Evolutionary conservation across 1,139 yeast species (phyloP).

Genomic region (Arxiozyma bovina): DNA sequence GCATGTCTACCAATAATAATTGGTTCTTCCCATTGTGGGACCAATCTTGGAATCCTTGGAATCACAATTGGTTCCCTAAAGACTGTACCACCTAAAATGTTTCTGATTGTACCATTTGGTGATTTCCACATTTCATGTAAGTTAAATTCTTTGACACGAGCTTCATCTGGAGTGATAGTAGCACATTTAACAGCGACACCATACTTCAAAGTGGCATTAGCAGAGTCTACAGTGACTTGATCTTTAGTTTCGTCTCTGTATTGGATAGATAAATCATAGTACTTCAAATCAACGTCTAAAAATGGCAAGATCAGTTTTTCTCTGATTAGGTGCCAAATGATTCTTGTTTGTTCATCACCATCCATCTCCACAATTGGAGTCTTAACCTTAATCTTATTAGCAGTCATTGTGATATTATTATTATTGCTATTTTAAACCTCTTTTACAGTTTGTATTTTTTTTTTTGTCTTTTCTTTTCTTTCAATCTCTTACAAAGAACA

Average conservation of each 20-base stretch:
- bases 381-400: constrained; percentile 62
- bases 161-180: constrained; percentile 97
- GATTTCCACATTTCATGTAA: constrained; percentile 96
- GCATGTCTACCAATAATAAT: constrained; percentile 96
- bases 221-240: constrained; percentile 81
- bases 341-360: constrained; percentile 94
- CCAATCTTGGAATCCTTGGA: constrained; percentile 77
- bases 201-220: constrained; percentile 77
- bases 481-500: no score
- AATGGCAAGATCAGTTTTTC: constrained; percentile 76
- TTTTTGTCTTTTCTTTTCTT: no score
- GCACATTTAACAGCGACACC: constrained; percentile 96
- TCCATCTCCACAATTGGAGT: constrained; percentile 92
- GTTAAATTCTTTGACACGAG: constrained; percentile 79
- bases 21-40: constrained; percentile 91
- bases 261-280: constrained; percentile 82
- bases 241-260: constrained; percentile 83
- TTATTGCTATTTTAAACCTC: no score
- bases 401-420: background rate
- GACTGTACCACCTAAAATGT: constrained; percentile 90
- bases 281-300: constrained; percentile 78
- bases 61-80: constrained; percentile 95
- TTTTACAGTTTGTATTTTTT: background rate
- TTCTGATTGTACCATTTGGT: constrained; percentile 94
- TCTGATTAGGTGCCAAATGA: constrained; percentile 82